Base-by-base conservation (phyloP, 768 basidiomycete species). In the Mycena galericulata region DNA sequence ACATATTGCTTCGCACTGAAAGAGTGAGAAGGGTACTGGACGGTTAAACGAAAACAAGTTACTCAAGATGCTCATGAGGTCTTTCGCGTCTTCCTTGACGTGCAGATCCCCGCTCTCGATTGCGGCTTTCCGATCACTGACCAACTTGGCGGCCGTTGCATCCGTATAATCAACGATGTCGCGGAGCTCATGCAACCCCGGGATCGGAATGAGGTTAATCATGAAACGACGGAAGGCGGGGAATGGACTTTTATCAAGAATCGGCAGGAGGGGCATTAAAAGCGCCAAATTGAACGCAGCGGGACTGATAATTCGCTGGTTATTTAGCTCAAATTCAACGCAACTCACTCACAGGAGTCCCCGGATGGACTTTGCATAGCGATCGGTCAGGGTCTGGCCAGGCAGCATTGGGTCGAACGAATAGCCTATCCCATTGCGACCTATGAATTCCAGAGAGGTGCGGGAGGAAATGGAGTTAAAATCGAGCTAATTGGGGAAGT, bases 21-120 rank as follows among this genome's bases (percentile, higher is more conserved):
- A 26, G 2, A 11, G 2, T 34, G 15, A 26, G 0, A 11, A 3
- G 1, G 24, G 46, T 11, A 57, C 8, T 8, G 11, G 29, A 14
- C 18, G 7, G n/a, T 4, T 30, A 9, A n/a, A n/a, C 12, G 38
- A 49, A 29, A 11, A 20, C 4, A 15, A 40, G 46, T 30, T 17
- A 62, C 60, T 34, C 22, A 62, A 27, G 22, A 62, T 2, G 9
- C 49, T 51, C 49, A 62, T 53, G 38, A 62, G 38, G 22, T 59
- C 58, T 15, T 43, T 46, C 7, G 58, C 29, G 18, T 51, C 49
- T 18, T 49, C 32, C 11, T 17, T 14, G 12, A 30, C 18, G 9
- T 62, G 32, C 9, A 62, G 22, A 22, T 62, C 12, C 32, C 60
- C 49, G 24, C 36, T 2, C 11, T 5, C n/a, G 41, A 46, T 46